Conservation (phyloP, 768 basidiomycete genomes). For the Pleurotus citrinopileatus region DNA sequence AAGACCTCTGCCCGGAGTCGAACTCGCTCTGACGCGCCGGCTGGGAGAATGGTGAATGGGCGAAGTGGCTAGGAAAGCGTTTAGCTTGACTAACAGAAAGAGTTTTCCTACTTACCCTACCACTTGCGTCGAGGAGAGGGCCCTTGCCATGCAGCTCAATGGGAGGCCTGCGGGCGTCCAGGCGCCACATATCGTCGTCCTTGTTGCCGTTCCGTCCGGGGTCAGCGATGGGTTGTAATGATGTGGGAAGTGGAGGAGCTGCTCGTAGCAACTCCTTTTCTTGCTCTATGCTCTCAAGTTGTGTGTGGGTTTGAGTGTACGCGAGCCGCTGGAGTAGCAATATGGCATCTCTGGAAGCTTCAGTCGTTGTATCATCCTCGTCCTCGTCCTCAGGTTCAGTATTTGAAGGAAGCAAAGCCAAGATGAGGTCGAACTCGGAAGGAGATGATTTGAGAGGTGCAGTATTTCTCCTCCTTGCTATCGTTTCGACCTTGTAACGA, state of each 20-base stretch:
- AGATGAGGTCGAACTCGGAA: slow-evolving; percentile 62
- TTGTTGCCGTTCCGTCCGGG: slow-evolving; percentile 35
- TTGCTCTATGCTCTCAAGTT: slow-evolving; percentile 65
- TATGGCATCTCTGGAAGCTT: slow-evolving; percentile 61
- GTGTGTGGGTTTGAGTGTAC: slow-evolving; percentile 65
- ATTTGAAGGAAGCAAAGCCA: slow-evolving; percentile 52
- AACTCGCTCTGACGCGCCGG: slow-evolving; percentile 62
- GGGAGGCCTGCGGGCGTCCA: slow-evolving; percentile 53
- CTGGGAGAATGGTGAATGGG: slow-evolving; percentile 91
- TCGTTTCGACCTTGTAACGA: slow-evolving; percentile 60
- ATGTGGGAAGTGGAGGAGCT: slow-evolving; percentile 44
- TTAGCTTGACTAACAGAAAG: slow-evolving; percentile 7
- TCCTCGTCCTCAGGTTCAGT: slow-evolving; percentile 31
- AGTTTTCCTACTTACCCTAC: slow-evolving; percentile 56
- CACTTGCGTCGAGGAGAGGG: slow-evolving; percentile 68
- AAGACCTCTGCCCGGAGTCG: slow-evolving; percentile 81
- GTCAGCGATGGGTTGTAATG: slow-evolving; percentile 30
- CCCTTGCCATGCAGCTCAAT: slow-evolving; percentile 50
- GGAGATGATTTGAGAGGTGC: background rate
- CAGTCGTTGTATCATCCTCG: slow-evolving; percentile 60
- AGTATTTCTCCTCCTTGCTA: background rate
- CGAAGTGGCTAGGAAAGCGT: slow-evolving; percentile 66
- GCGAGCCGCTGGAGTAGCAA: slow-evolving; percentile 71
- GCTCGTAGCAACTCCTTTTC: slow-evolving; percentile 67
- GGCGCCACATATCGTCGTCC: slow-evolving; percentile 61